These are phyloP conservation scores for Botryotinia convoluta DNA, from an alignment of 2,329 filamentous ascomycete species.

Conservation along the genomic window DNA sequence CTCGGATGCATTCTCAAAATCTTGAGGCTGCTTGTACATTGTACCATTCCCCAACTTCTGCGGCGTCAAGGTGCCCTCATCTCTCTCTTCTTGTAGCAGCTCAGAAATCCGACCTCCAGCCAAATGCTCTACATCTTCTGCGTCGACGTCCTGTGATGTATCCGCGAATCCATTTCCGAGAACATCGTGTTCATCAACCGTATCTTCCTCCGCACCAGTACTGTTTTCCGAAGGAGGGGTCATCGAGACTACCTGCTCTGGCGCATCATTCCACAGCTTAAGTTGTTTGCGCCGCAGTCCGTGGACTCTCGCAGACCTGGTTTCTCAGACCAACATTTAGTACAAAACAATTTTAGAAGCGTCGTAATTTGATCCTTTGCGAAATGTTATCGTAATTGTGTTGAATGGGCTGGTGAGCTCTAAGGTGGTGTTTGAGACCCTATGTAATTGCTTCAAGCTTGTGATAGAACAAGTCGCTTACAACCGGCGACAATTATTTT, in stretches of 20 bases:
- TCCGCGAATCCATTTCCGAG: conserved; percentile 38
- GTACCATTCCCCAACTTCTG: conserved; percentile 40
- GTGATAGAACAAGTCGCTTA: conserved; percentile 19
- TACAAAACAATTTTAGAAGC: not conserved
- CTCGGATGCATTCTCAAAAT: conserved; percentile 49
- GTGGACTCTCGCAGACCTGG: conserved; percentile 27
- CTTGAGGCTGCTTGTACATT: conserved; percentile 37
- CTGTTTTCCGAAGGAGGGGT: conserved; percentile 65
- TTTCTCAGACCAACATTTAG: conserved; percentile 29
- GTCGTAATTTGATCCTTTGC: not conserved
- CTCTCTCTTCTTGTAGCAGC: conserved; percentile 34
- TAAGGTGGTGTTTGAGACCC: conserved; percentile 11
- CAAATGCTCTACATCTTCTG: conserved; percentile 38
- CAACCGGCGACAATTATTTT: conserved; percentile 15
- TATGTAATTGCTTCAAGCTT: conserved; percentile 12
- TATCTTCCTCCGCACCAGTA: conserved; percentile 57
- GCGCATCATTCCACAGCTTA: conserved; percentile 35
- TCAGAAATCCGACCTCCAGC: conserved; percentile 35
- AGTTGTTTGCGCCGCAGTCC: conserved; percentile 34
- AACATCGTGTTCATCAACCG: conserved; percentile 49
- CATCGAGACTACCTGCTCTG: conserved; percentile 52
- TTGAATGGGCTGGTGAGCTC: not conserved
- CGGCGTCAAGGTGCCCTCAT: conserved; percentile 28
- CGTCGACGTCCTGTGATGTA: conserved; percentile 1
- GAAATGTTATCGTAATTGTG: not conserved